Evolutionary conservation across 2,329 filamentous ascomycete species (phyloP).

Genomic region (Diplodia intermedia): DNA sequence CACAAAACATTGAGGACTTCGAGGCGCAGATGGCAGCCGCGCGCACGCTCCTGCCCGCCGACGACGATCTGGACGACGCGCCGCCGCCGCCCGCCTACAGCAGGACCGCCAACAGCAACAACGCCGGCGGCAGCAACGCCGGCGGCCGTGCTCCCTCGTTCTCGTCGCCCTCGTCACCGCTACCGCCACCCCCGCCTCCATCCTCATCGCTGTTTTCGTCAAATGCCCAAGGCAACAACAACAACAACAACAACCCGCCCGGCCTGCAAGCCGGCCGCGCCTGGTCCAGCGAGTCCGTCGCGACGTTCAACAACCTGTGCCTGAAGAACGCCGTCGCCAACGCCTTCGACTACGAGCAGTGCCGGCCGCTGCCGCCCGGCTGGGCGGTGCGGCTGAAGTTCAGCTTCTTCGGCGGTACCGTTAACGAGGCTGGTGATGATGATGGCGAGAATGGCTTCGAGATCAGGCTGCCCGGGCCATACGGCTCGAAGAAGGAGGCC

Average conservation of each 20-base stretch:
- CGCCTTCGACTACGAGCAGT: slow-evolving; percentile 15
- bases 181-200: no score
- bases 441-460: slow-evolving; percentile 34
- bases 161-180: not conserved
- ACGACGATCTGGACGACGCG: not conserved
- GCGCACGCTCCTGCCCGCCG: not conserved
- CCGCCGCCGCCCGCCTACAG: not conserved
- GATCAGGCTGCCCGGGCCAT: slow-evolving; percentile 39
- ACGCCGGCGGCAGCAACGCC: not conserved
- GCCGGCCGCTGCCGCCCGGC: slow-evolving; percentile 26
- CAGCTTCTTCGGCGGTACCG: slow-evolving; percentile 28
- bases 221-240: not conserved
- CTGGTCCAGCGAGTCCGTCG: slow-evolving; percentile 26
- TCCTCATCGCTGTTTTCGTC: no score
- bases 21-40: slow-evolving; percentile 26
- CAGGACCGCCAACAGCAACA: not conserved
- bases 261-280: slow-evolving; percentile 3
- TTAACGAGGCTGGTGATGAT: not conserved
- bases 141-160: not conserved
- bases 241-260: not conserved
- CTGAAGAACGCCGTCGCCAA: slow-evolving; percentile 25
- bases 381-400: slow-evolving; percentile 41
- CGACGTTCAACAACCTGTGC: slow-evolving; percentile 34
- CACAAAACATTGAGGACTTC: slow-evolving; percentile 24
- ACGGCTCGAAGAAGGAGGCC: slow-evolving; percentile 51